Percentiles rank a stretch among this genome's conserved stretches.
phyloP scores from a whole-genome alignment of 2,329 filamentous ascomycete genomes.

The Aspergillus tamarii region DNA sequence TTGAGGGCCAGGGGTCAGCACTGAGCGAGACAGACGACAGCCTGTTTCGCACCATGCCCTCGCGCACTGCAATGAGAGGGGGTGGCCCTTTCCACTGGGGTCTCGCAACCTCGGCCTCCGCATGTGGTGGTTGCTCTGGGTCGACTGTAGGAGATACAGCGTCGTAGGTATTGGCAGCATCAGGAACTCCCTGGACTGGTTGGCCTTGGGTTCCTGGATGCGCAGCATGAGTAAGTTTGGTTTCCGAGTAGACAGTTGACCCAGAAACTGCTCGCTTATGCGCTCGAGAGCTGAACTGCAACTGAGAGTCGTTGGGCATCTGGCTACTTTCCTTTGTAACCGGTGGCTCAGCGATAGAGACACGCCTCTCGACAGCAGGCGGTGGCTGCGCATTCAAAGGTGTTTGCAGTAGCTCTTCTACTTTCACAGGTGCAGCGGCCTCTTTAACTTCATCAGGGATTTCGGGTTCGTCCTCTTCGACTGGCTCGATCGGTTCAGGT shows the following conservation, averaged over 20 bases:
- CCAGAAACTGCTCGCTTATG: constrained; percentile 18
- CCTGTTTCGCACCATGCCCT: constrained; percentile 51
- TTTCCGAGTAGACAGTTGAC: constrained; percentile 5
- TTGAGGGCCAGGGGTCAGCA: constrained; percentile 34
- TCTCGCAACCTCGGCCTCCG: constrained; percentile 20
- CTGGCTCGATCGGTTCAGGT: constrained; percentile 53
- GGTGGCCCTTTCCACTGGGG: constrained; percentile 33
- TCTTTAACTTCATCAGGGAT: constrained; percentile 47
- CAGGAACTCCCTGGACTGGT: constrained; percentile 1
- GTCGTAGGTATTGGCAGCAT: constrained; percentile 17
- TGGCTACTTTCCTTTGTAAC: constrained; percentile 21
- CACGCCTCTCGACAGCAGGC: constrained; percentile 33
- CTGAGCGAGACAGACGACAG: constrained; percentile 41
- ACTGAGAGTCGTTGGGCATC: constrained; percentile 18
- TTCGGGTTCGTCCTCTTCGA: constrained; percentile 39
- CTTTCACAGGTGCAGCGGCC: constrained; percentile 62
- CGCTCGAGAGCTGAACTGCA: constrained; percentile 7
- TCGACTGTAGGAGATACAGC: constrained; percentile 26
- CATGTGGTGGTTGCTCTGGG: constrained; percentile 16
- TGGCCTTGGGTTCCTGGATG: constrained; percentile 13
- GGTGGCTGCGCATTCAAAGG: constrained; percentile 55
- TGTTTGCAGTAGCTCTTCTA: constrained; percentile 68
- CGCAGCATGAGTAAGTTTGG: constrained; percentile 6
- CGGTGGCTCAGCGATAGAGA: constrained; percentile 12
- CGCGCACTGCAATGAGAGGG: constrained; percentile 60